These are phyloP conservation scores for Arabidopsis lyrata DNA, from an alignment of 441 rosid species.

Conservation along the genomic window DNA sequence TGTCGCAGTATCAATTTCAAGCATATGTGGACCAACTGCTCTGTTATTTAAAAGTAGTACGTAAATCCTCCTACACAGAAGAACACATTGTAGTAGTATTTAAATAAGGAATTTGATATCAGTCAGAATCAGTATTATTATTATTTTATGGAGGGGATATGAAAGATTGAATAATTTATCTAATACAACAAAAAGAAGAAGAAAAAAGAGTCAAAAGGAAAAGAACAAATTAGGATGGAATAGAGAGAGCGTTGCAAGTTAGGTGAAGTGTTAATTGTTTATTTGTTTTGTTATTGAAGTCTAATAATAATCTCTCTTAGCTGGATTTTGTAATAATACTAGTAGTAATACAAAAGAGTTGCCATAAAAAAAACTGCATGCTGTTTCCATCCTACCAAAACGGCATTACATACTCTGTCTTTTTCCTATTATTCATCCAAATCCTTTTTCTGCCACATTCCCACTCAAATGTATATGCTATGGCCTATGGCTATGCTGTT, in stretches of 20 bases:
- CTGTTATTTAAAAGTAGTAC: conserved; percentile 14
- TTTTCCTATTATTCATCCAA: background rate
- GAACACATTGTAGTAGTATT: background rate
- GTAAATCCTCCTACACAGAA: background rate
- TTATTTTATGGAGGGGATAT: background rate
- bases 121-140: background rate
- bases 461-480: no score
- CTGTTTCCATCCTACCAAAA: conserved; percentile 27
- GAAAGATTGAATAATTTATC: conserved; percentile 8
- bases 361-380: no score
- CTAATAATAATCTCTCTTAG: conserved; percentile 16
- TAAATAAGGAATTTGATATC: background rate
- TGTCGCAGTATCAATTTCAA: background rate
- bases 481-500: no score
- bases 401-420: conserved; percentile 31
- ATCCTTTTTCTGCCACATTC: background rate
- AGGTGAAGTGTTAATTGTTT: conserved; percentile 39
- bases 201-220: conserved; percentile 26
- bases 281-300: background rate
- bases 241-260: conserved; percentile 38
- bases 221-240: conserved; percentile 21
- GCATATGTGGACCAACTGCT: conserved; percentile 22
- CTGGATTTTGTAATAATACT: conserved; percentile 1
- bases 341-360: background rate
- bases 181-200: no score